Conservation (phyloP, 2,329 filamentous ascomycete genomes). For the Myriosclerotinia scirpicola region DNA sequence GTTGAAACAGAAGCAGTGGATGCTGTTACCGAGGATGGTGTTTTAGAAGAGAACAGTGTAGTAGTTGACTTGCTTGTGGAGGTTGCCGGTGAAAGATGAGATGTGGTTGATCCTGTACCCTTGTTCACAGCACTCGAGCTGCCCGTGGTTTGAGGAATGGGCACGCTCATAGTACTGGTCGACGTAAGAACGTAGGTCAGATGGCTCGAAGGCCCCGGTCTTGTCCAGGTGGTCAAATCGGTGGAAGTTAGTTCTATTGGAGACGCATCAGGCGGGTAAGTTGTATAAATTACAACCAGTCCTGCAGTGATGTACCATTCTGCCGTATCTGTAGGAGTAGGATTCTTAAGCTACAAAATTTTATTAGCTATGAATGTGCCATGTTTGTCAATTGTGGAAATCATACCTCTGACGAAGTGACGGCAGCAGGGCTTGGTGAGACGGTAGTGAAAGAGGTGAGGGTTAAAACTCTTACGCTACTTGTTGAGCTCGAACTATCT, state of each 20-base stretch:
- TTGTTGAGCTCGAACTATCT: neutral
- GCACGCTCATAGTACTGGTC: neutral
- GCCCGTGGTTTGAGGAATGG: neutral
- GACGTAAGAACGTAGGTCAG: neutral
- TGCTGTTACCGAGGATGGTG: neutral
- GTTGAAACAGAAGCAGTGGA: too few species aligned
- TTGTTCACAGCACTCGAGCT: neutral
- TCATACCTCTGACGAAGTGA: conserved; percentile 6
- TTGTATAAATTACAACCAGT: conserved; percentile 2
- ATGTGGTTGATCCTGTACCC: neutral
- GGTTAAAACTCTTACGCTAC: neutral
- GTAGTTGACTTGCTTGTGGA: neutral
- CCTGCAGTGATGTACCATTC: neutral
- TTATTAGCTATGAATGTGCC: neutral
- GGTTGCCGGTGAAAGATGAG: neutral
- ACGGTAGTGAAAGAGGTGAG: neutral
- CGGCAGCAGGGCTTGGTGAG: neutral
- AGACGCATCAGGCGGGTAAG: neutral
- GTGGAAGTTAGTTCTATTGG: neutral
- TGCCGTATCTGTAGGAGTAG: neutral
- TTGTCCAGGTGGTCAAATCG: neutral
- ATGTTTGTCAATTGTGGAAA: neutral
- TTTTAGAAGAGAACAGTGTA: neutral
- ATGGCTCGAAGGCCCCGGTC: neutral
- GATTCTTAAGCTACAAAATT: neutral